These are phyloP conservation scores for Fraxinus xanthoxyloides DNA, from an alignment of 305 asterid genomes.

Conservation along the genomic window DNA sequence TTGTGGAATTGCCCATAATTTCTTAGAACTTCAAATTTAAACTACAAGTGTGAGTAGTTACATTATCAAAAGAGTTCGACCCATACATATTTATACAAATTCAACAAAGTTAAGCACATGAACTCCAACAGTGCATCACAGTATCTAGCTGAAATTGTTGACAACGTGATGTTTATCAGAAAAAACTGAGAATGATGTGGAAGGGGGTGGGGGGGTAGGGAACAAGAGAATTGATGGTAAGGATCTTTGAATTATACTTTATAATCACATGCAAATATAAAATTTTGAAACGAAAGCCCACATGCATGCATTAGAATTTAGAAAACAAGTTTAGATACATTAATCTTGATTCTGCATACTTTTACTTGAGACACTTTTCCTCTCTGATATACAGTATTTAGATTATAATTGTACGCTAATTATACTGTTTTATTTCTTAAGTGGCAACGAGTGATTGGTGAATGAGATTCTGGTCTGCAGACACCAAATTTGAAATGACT, in stretches of 20 bases:
- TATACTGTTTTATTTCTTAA: background rate
- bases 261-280: background rate
- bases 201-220: background rate
- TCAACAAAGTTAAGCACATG: background rate
- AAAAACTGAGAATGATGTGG: background rate
- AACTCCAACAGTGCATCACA: background rate
- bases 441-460: background rate
- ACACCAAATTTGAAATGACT: slow-evolving; percentile 22
- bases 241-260: background rate
- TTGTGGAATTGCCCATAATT: slow-evolving; percentile 6
- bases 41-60: background rate
- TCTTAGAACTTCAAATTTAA: background rate
- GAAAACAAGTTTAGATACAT: background rate
- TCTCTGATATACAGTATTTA: background rate
- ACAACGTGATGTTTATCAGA: slow-evolving; percentile 9
- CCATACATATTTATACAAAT: background rate
- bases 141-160: slow-evolving; percentile 18
- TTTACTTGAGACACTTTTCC: background rate
- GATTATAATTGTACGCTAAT: background rate
- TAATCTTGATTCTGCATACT: background rate
- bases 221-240: background rate
- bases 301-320: background rate
- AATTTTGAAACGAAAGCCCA: background rate
- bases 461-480: background rate
- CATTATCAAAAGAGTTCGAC: background rate